A percentile compares a stretch with the other conserved stretches of the same genome.
These are phyloP conservation scores for Moricandia arvensis DNA, from an alignment of 345 rosid genomes.

Conservation along the genomic window DNA sequence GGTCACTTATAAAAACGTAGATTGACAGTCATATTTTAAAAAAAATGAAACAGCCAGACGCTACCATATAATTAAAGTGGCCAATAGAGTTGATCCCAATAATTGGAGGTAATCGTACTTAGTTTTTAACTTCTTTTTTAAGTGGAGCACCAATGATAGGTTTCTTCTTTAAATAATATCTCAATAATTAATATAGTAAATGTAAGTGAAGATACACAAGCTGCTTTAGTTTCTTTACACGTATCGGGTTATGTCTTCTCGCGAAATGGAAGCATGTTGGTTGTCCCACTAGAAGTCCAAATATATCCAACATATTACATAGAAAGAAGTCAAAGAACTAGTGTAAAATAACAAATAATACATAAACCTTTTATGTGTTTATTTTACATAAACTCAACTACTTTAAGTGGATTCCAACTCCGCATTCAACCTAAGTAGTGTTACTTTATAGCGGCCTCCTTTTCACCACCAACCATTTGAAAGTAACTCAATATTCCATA, in stretches of 20 bases:
- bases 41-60: conserved; percentile 1
- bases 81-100: conserved; percentile 46
- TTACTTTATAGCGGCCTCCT: conserved; percentile 63
- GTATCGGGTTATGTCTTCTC: conserved; percentile 44
- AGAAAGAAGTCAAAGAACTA: conserved; percentile 1
- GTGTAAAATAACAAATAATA: conserved; percentile 6
- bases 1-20: not conserved
- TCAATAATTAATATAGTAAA: not conserved
- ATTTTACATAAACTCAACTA: conserved; percentile 39
- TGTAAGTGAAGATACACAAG: conserved; percentile 34
- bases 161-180: conserved; percentile 27
- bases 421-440: conserved; percentile 64
- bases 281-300: conserved; percentile 54
- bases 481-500: conserved; percentile 40
- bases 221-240: conserved; percentile 62
- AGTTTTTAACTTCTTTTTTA: conserved; percentile 14
- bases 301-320: conserved; percentile 29
- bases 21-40: not conserved
- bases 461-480: conserved; percentile 86
- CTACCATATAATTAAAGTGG: conserved; percentile 13
- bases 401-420: conserved; percentile 95
- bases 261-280: conserved; percentile 57
- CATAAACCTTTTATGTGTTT: conserved; percentile 11
- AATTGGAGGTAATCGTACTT: conserved; percentile 41
- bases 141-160: conserved; percentile 57